A percentile compares a stretch with the other conserved stretches of the same genome.
Conservation (phyloP, 2,329 filamentous ascomycete species). For the Cladosporium austrohemisphaericum region DNA sequence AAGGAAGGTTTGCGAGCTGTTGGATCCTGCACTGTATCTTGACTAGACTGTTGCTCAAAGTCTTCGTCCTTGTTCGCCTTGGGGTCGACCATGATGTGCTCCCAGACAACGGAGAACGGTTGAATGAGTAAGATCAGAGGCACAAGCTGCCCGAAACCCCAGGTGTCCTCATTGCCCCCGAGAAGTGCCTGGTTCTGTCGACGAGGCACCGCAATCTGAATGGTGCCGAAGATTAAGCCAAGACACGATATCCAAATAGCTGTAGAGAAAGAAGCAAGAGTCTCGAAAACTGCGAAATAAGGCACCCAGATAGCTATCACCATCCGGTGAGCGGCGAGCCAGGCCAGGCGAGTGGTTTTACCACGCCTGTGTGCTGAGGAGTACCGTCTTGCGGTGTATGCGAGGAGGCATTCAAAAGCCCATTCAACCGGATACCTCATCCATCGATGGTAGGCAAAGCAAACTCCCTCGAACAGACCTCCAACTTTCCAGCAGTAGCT, state of each 20-base stretch:
- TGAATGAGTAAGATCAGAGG: constrained; percentile 26
- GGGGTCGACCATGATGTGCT: constrained; percentile 18
- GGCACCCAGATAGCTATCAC: constrained; percentile 18
- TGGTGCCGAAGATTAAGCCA: constrained; percentile 24
- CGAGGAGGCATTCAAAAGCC: constrained; percentile 18
- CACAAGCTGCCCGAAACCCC: constrained; percentile 25
- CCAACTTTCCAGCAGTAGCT: constrained; percentile 28
- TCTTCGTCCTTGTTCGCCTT: background rate
- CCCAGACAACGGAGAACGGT: constrained; percentile 22
- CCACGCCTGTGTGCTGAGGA: background rate
- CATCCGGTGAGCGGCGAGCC: constrained; percentile 6
- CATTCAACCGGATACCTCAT: constrained; percentile 21
- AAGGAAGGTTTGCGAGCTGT: no score
- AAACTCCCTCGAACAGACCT: constrained; percentile 18
- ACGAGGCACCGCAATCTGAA: constrained; percentile 26
- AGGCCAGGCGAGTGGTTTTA: background rate
- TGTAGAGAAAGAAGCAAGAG: constrained; percentile 23
- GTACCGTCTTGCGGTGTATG: constrained; percentile 15
- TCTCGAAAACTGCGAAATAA: constrained; percentile 20
- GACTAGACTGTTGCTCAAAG: no score
- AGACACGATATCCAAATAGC: constrained; percentile 23
- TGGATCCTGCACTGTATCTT: no score
- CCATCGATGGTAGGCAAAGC: constrained; percentile 16
- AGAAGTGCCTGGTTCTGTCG: constrained; percentile 10
- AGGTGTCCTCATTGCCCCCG: constrained; percentile 11